Base-by-base conservation (phyloP, 2,329 filamentous ascomycete species). In the Colletotrichum scovillei region DNA sequence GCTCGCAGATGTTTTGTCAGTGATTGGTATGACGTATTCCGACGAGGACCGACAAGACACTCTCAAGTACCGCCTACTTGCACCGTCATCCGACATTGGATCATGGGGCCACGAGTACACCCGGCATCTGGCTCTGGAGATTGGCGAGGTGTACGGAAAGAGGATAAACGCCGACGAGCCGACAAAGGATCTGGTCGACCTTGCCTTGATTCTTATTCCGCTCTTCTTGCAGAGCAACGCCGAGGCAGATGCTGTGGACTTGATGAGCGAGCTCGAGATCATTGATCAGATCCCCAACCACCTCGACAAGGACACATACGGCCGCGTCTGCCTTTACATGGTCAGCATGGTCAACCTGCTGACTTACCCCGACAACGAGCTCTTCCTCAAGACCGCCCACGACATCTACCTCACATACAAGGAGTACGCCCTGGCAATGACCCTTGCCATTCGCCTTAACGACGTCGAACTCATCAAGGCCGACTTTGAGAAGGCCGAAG, bases 31-130 rank as follows among this genome's bases (percentile, higher is more conserved):
- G 97, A 99, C 97, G 67, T 98, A 96, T 82, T 98, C 96, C 62
- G 96, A 98, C 80, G 97, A 98, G 84, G 95, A 98, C 79, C 92
- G 95, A 82, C 91, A 97, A 84, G 97, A 99, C 83, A 98, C 97
- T 63, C 90, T 99, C 79, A 98, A 98, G 85, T 99, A 97, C 87
- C 92, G 97, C 76, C 89, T 99, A 64, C 89, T 98, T 74, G 93
- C 96, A 46, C 95, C 95, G 35, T 94, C 95, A 52, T 92, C 95
- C 82, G 97, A 99, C 83, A 95, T 99, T 80, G 94, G 92, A 70
- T 98, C 96, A 6, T 99, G 97, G 97, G 97, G 97, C 72, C 97
- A 99, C 82, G 97, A 99, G 88, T 99, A 99, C 83, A 95, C 97
- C 80, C 91, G 97, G 75, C 97, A 99, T 86, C 88, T 99, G 76